phyloP scores from a whole-genome alignment of 257 asterid species.

The Plantago ovata region DNA sequence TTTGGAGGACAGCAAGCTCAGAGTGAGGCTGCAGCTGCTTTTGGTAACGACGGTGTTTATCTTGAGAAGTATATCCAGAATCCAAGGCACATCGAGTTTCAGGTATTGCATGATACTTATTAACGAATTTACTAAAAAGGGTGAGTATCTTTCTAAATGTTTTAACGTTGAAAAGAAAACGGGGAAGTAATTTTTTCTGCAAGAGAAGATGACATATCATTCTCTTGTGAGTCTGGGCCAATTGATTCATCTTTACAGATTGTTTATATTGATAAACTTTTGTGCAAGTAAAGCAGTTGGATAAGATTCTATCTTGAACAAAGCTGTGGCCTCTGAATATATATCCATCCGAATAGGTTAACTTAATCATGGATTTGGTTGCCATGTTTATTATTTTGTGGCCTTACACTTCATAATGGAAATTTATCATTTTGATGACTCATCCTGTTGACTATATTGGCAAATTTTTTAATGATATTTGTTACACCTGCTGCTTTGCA shows the following conservation, averaged over 20 bases:
- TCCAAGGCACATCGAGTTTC: conserved; percentile 95
- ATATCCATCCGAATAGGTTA: background rate
- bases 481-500: conserved; percentile 25
- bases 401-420: background rate
- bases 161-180: background rate
- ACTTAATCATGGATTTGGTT: conserved; percentile 17
- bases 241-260: conserved; percentile 2
- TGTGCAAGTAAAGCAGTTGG: background rate
- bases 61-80: conserved; percentile 90
- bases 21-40: conserved; percentile 98
- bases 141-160: background rate
- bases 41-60: conserved; percentile 98
- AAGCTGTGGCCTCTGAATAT: background rate
- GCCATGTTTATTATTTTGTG: background rate
- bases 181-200: background rate
- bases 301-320: conserved; percentile 1
- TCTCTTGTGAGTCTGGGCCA: conserved; percentile 7
- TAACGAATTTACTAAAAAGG: background rate
- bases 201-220: background rate
- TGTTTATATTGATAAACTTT: background rate
- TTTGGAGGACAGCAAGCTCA: conserved; percentile 53
- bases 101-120: conserved; percentile 32
- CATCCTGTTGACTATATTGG: conserved; percentile 6
- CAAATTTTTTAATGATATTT: conserved; percentile 6
- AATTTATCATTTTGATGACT: background rate